Evolutionary conservation across 306 rosid genomes (phyloP).

Genomic region (Rosa persica): DNA sequence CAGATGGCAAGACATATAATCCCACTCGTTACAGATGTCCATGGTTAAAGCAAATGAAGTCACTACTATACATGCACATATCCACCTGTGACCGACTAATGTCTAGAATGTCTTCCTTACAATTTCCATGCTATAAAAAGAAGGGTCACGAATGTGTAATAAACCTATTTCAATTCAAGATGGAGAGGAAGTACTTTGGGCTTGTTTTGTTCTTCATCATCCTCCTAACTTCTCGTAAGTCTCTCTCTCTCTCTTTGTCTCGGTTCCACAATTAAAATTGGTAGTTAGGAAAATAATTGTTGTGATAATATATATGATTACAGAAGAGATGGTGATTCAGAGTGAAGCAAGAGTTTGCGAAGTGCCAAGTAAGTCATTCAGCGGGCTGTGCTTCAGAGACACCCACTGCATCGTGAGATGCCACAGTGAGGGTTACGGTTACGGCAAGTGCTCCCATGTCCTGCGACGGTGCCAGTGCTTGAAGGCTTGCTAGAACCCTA

Average conservation of each 20-base stretch:
- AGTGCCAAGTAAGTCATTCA: slow-evolving; percentile 2
- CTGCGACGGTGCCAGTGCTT: neutral
- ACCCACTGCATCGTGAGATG: neutral
- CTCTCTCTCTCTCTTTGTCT: neutral
- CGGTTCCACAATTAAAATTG: neutral
- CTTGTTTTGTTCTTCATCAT: neutral
- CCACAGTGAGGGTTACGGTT: slow-evolving; percentile 11
- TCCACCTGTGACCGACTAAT: slow-evolving; percentile 9
- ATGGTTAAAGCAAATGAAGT: neutral
- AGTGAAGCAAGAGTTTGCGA: slow-evolving; percentile 6
- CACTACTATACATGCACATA: slow-evolving; percentile 1
- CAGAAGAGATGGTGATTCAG: slow-evolving; percentile 7
- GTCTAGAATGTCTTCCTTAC: neutral
- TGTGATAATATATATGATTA: neutral
- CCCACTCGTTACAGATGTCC: neutral
- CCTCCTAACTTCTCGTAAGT: slow-evolving; percentile 14
- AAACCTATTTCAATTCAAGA: neutral
- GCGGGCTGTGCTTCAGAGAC: neutral
- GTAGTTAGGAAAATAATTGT: neutral
- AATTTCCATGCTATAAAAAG: neutral
- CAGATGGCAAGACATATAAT: neutral
- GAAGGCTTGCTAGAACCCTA: neutral
- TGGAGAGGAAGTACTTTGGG: neutral
- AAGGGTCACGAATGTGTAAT: neutral
- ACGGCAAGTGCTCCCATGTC: slow-evolving; percentile 11